Conservation (phyloP, 1,284 basidiomycete species). For the Rhizoctonia solani region DNA sequence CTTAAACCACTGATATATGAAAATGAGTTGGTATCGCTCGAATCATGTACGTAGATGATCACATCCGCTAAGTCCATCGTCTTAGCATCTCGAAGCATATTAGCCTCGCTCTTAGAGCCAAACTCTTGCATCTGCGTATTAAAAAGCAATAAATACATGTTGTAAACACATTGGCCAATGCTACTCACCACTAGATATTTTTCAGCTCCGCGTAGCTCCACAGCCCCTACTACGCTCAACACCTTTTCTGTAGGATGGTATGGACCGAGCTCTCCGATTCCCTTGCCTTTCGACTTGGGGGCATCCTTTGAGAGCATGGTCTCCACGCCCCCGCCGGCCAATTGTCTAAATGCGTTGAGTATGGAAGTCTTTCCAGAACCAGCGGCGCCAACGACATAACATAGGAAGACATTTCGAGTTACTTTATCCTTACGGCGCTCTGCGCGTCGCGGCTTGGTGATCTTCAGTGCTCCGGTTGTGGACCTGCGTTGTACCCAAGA, state of each 20-base stretch:
- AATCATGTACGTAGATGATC: slow-evolving; percentile 95
- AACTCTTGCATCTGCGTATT: slow-evolving; percentile 88
- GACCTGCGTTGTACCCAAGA: slow-evolving; percentile 80
- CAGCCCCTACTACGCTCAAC: slow-evolving; percentile 91
- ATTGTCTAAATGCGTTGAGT: slow-evolving; percentile 47
- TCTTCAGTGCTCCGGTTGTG: slow-evolving; percentile 75
- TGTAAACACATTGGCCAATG: background rate
- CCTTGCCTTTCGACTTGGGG: slow-evolving; percentile 47
- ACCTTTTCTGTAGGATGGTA: slow-evolving; percentile 91
- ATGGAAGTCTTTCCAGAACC: slow-evolving; percentile 95
- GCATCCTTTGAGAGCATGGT: slow-evolving; percentile 83
- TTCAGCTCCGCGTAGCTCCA: slow-evolving; percentile 92
- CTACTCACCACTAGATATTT: slow-evolving; percentile 90
- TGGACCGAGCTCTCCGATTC: slow-evolving; percentile 50
- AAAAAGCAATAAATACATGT: background rate
- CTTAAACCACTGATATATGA: slow-evolving; percentile 96
- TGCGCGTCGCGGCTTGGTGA: slow-evolving; percentile 80
- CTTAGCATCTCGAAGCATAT: slow-evolving; percentile 85
- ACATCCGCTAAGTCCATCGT: slow-evolving; percentile 93
- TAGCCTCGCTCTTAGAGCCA: slow-evolving; percentile 91
- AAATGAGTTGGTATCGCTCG: slow-evolving; percentile 98
- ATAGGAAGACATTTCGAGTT: slow-evolving; percentile 86
- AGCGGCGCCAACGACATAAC: slow-evolving; percentile 92
- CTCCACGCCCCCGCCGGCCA: slow-evolving; percentile 20
- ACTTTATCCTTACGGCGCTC: slow-evolving; percentile 88